These are phyloP conservation scores for Geranium rotundifolium DNA, from an alignment of 345 rosid genomes.

Conservation along the genomic window DNA sequence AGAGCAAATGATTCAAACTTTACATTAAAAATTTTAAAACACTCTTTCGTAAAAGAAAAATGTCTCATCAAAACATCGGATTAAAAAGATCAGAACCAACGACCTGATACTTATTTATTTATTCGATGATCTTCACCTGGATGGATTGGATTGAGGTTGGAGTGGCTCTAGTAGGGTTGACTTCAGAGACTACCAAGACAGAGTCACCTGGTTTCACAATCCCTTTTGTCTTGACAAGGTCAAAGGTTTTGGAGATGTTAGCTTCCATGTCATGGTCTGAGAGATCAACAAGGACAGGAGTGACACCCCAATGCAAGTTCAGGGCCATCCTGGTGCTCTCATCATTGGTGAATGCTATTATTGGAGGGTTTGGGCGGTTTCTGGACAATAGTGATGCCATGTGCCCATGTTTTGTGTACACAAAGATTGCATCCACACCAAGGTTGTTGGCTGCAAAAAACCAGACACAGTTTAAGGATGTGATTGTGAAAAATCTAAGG, in stretches of 20 bases:
- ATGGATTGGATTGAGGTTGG: constrained; percentile 36
- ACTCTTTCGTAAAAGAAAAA: too few relatives aligned
- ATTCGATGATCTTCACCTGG: constrained; percentile 44
- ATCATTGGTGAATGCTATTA: constrained; percentile 46
- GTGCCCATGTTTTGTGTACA: constrained; percentile 52
- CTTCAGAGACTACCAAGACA: constrained; percentile 49
- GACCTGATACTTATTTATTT: not conserved
- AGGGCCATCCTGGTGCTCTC: constrained; percentile 40
- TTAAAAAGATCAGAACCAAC: too few relatives aligned
- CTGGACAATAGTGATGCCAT: constrained; percentile 70
- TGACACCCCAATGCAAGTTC: constrained; percentile 67
- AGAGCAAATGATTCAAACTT: too few relatives aligned
- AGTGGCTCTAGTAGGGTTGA: constrained; percentile 23
- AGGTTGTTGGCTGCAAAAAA: constrained; percentile 43
- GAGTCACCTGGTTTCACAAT: constrained; percentile 33
- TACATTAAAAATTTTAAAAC: too few relatives aligned
- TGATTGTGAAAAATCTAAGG: not conserved
- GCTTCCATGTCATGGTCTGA: constrained; percentile 44
- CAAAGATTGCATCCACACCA: constrained; percentile 58
- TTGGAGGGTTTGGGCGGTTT: constrained; percentile 61
- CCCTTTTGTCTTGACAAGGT: constrained; percentile 38
- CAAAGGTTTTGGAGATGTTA: constrained; percentile 31
- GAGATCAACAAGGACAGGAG: constrained; percentile 31
- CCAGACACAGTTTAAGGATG: not conserved
- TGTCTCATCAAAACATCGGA: too few relatives aligned